These are phyloP conservation scores for Pelagophyceae sp. DNA, from an alignment of 352 stramenopile species.

Conservation along the genomic window DNA sequence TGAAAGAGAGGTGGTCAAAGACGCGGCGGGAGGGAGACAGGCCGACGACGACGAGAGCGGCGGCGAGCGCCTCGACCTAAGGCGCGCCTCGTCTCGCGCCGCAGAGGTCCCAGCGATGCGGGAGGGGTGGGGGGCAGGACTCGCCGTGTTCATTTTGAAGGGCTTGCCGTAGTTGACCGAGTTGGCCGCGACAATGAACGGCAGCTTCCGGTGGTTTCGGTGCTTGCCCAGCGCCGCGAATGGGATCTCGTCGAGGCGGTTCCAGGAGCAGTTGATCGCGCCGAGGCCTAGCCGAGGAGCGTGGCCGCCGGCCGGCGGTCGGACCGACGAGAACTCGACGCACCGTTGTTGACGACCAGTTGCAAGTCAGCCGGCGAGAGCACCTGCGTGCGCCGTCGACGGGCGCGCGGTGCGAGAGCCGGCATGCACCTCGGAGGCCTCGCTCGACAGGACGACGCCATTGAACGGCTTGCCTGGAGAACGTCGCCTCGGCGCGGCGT, in stretches of 20 bases:
- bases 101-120: conserved; percentile 64
- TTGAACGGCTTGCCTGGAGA: conserved; percentile 80
- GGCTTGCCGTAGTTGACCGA: conserved; percentile 96
- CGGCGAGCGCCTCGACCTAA: conserved; percentile 91
- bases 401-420: too few species aligned
- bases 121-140: too few species aligned
- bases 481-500: too few species aligned
- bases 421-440: conserved; percentile 71
- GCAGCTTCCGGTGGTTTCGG: conserved; percentile 85
- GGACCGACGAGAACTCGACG: not conserved
- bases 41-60: conserved; percentile 85
- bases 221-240: conserved; percentile 80
- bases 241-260: conserved; percentile 84
- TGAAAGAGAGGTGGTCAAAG: not conserved
- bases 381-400: too few species aligned
- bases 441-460: conserved; percentile 83
- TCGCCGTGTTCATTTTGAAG: conserved; percentile 47
- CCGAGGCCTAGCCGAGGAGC: conserved; percentile 81
- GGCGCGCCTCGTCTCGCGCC: too few species aligned
- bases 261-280: conserved; percentile 96
- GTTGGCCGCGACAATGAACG: conserved; percentile 95
- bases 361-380: conserved; percentile 74
- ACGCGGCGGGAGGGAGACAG: not conserved
- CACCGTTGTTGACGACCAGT: conserved; percentile 40
- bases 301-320: conserved; percentile 49